Base-by-base conservation (phyloP, 176 grass and related monocot species). In the Phyllostachys edulis region DNA sequence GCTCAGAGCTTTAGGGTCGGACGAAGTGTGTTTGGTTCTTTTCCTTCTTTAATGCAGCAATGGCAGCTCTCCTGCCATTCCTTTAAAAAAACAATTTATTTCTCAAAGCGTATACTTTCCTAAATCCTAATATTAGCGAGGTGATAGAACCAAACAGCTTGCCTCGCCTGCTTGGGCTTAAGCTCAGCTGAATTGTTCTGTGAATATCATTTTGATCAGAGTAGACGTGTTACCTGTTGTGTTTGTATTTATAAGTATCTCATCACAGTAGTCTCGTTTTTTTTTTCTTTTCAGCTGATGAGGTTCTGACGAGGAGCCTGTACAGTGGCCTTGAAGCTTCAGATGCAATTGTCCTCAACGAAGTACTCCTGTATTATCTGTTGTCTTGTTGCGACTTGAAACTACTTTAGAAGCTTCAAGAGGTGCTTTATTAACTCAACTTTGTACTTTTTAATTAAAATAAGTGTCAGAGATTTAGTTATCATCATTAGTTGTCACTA, bases 371-470 rank as follows among this genome's bases (percentile, higher is more conserved):
- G 0, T 38, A n/a, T 56, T 57, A n/a, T 57, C 20, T n/a, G 55
- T 57, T 57, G 52, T 21, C 18, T 57, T 57, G 20, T 57, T 56
- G 21, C 54, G 54, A n/a, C 20, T 56, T n/a, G 55, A 32, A 76
- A 39, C 14, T 11, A n/a, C 60, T 51, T 29, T 3, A 40, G 66
- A 71, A 60, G 51, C 9, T 55, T 61, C 71, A 42, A 56, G 54
- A 44, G 47, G 5, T 76, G 57, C 34, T 86, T 67, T 32, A 57
- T 68, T 40, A 46, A 45, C 49, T 68, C 5, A 24, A 45, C 24
- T 69, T 60, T 85, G 66, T 23, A 29, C 39, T 45, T 66, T 5
- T 10, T 41, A 84, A 74, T n/a, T 63, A 54, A 61, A 63, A 83
- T 17, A 49, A 38, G 40, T 73, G 21, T 34, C 15, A 14, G 23